phyloP scores from a whole-genome alignment of 176 grass and related monocot genomes.

The Avena eriantha region DNA sequence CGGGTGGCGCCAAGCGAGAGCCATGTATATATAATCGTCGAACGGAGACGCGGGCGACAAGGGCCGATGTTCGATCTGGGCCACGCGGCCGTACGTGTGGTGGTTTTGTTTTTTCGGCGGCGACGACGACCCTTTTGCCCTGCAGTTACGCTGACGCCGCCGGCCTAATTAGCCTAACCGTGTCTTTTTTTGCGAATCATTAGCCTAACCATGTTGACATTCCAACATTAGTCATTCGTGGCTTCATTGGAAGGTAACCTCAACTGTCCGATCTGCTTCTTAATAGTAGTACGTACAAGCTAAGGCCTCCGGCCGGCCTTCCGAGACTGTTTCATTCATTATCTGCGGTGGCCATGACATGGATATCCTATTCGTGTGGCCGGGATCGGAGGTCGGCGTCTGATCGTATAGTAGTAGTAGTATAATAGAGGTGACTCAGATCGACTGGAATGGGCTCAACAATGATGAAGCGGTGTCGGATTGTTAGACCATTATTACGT shows the following conservation, averaged over 20 bases:
- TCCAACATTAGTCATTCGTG: too few relatives aligned
- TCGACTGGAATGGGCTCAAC: not conserved
- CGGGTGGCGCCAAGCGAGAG: constrained; percentile 27
- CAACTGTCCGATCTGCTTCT: not conserved
- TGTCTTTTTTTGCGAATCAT: not conserved
- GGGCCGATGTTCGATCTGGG: not conserved
- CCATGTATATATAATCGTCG: not conserved
- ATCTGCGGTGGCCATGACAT: not conserved
- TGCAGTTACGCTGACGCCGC: not conserved
- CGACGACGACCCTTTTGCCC: not conserved
- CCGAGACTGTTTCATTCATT: not conserved
- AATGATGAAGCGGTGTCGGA: not conserved
- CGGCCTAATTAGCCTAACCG: not conserved
- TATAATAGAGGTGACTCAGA: not conserved
- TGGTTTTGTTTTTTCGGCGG: not conserved
- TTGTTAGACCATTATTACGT: not conserved
- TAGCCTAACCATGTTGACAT: not conserved
- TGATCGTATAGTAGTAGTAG: not conserved
- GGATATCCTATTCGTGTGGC: not conserved
- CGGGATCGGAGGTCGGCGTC: too few relatives aligned
- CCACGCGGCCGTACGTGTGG: not conserved
- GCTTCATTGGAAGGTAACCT: not conserved
- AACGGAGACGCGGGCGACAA: not conserved
- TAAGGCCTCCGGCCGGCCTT: too few relatives aligned
- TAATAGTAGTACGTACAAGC: too few relatives aligned